Conservation (phyloP, 495 filamentous ascomycete species). For the Penicillium soppii region DNA sequence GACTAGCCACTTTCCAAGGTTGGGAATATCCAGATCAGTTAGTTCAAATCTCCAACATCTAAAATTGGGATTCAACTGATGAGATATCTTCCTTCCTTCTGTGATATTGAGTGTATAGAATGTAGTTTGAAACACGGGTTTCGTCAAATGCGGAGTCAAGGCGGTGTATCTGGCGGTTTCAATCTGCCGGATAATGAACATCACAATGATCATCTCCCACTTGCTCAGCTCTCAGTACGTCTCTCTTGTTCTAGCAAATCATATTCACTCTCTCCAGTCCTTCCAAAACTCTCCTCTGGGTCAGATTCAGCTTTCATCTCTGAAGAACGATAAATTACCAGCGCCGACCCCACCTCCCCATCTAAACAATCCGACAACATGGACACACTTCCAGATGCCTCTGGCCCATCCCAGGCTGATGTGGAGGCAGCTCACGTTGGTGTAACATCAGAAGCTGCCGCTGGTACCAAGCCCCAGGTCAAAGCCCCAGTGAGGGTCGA, state of each 20-base stretch:
- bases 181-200: neutral
- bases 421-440: neutral
- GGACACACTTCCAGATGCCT: constrained; percentile 32
- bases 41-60: too few species aligned
- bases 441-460: neutral
- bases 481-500: constrained; percentile 8
- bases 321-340: neutral
- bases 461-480: constrained; percentile 10
- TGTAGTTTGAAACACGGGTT: too few species aligned
- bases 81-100: too few species aligned
- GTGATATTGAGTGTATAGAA: too few species aligned
- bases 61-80: too few species aligned
- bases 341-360: neutral
- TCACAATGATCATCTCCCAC: constrained; percentile 2
- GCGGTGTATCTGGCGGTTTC: neutral
- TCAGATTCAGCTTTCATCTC: neutral
- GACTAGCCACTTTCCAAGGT: too few species aligned
- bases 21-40: too few species aligned
- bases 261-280: neutral
- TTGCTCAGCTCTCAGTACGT: neutral
- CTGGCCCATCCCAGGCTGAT: constrained; percentile 16
- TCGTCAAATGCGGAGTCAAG: neutral
- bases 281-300: neutral
- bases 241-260: neutral
- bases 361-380: constrained; percentile 14